Conservation (phyloP, 2,329 filamentous ascomycete genomes). For the Pseudogymnoascus sp. region DNA sequence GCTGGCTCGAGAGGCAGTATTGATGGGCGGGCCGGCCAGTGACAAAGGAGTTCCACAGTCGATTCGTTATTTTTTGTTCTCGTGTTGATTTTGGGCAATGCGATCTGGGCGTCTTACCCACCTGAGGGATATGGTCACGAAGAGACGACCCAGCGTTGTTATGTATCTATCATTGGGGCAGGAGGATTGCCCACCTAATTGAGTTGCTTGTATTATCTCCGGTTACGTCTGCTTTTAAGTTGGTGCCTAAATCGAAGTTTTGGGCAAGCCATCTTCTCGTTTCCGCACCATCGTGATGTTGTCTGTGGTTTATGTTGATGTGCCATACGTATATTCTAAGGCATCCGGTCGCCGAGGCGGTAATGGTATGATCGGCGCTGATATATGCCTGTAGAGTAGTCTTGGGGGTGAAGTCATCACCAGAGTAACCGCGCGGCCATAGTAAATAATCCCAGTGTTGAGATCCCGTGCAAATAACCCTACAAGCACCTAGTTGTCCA, state of each 20-base stretch:
- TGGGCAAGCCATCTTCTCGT: not conserved
- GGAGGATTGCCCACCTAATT: constrained; percentile 4
- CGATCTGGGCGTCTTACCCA: constrained; percentile 5
- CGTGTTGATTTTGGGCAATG: not conserved
- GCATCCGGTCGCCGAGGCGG: not conserved
- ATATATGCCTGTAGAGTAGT: not conserved
- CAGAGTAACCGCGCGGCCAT: not conserved
- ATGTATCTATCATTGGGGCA: constrained; percentile 8
- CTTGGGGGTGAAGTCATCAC: not conserved
- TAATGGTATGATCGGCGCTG: not conserved
- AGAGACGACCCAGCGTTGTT: constrained; percentile 6
- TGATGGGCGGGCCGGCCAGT: not conserved
- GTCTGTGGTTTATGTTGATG: not conserved
- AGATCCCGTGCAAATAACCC: not conserved
- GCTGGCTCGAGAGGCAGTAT: constrained; percentile 3
- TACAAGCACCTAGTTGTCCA: not conserved
- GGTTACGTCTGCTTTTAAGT: not conserved
- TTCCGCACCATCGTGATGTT: too few species aligned
- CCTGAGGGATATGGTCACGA: not conserved
- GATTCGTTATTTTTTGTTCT: constrained; percentile 1
- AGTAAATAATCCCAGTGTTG: not conserved
- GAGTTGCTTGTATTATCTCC: constrained; percentile 3
- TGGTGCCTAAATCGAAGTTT: not conserved
- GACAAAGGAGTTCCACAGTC: not conserved
- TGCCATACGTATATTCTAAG: not conserved